Evolutionary conservation across 202 grass and related monocot genomes (phyloP).

Genomic region (Schoenoplectus tabernaemontani): DNA sequence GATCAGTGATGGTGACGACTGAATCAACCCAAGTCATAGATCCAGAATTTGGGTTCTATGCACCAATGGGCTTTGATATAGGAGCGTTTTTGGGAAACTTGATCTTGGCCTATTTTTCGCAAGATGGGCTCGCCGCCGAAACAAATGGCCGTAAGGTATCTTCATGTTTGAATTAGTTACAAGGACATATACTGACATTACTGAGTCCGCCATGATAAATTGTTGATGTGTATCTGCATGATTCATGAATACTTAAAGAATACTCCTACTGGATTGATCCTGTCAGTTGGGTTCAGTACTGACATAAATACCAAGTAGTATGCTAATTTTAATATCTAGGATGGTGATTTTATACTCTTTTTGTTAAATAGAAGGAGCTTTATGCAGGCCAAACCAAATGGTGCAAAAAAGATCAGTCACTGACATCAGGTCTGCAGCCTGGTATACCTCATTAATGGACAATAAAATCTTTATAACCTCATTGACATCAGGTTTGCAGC

Average conservation of each 20-base stretch:
- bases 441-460: too few relatives aligned
- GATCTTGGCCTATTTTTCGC: conserved; percentile 80
- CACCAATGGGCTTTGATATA: conserved; percentile 84
- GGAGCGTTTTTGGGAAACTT: conserved; percentile 91
- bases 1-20: conserved; percentile 75
- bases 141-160: conserved; percentile 59
- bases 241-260: neutral
- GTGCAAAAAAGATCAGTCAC: neutral
- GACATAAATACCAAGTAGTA: neutral
- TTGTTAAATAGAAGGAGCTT: neutral
- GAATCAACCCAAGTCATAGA: conserved; percentile 91
- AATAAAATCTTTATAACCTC: too few relatives aligned
- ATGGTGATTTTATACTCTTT: neutral
- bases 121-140: conserved; percentile 77
- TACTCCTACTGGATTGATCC: neutral
- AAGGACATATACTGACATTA: neutral
- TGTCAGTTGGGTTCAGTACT: neutral
- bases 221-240: conserved; percentile 2
- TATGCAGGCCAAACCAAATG: neutral
- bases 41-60: conserved; percentile 91
- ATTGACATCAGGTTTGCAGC: neutral
- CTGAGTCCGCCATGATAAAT: neutral
- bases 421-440: too few relatives aligned
- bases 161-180: neutral
- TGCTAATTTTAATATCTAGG: conserved; percentile 2